Evolutionary conservation across 2,329 filamentous ascomycete genomes (phyloP).

Genomic region (Ceratocystis huliohia): DNA sequence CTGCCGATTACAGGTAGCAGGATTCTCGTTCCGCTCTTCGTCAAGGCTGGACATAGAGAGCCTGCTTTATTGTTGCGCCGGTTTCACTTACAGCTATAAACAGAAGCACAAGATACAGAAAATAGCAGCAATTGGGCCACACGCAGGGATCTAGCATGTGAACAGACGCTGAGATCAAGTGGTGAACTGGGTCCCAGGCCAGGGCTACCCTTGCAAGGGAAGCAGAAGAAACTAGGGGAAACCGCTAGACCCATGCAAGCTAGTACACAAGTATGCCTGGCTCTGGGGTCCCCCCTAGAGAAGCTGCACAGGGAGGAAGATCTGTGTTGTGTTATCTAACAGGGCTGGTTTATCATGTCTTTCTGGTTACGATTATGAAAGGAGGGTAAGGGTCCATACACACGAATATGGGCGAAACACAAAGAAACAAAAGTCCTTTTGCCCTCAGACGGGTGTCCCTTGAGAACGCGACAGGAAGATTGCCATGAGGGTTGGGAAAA

Average conservation of each 20-base stretch:
- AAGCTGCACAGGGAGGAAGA: background rate
- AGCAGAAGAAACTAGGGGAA: background rate
- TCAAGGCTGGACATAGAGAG: background rate
- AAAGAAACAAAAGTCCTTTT: background rate
- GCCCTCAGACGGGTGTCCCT: background rate
- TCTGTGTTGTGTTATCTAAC: too few species aligned
- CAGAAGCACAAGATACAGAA: background rate
- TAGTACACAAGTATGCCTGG: background rate
- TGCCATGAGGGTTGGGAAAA: background rate
- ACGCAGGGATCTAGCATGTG: background rate
- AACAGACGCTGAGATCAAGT: background rate
- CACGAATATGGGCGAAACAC: background rate
- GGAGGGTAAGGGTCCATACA: too few species aligned
- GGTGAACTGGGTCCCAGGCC: background rate
- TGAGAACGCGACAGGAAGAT: background rate
- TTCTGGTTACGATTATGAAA: too few species aligned
- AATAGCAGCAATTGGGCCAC: background rate
- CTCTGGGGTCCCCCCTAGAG: background rate
- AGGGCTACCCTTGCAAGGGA: background rate
- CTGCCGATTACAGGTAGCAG: too few species aligned
- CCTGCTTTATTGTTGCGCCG: background rate
- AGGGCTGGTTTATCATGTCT: too few species aligned
- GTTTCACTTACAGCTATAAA: slow-evolving; percentile 6
- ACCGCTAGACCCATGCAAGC: background rate
- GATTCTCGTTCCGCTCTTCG: too few species aligned